Evolutionary conservation across 441 rosid species (phyloP), one percentile per base, ranked within the genome.

Genomic region (Breynia disticha): DNA sequence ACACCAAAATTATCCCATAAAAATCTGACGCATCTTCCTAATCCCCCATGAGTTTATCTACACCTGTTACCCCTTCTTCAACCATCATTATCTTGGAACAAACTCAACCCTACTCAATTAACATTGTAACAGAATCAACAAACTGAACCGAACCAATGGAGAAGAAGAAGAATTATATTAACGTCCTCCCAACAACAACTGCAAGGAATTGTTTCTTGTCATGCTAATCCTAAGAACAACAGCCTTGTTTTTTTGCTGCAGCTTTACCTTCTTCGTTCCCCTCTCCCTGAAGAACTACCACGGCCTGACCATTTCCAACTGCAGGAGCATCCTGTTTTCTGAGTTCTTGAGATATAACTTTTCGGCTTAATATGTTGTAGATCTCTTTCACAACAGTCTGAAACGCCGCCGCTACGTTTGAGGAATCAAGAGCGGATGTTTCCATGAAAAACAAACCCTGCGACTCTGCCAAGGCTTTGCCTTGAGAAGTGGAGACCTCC

Each of bases 361-460:
- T 91, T 65, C 90, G 76, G 74, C 98, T 87, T 65, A 91, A 58
- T 54, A 91, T 91, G 62, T 73, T 68, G 77, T 81, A 88, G 51
- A 89, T 89, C 79, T 93, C 91, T 15, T 73, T 67, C 63, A 89
- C 85, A 16, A 93, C 97, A 57, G 82, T 74, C 83, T 93, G 94
- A 58, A 93, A 93, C 11, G 99, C 95, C 15, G 80, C 72, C 59
- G 77, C 72, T 4, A 89, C 97, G 16, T 93, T 93, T 0, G 90
- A 83, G 16, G 96, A 72, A 59, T 88, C 84, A 7, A 93, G 83
- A 11, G 97, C 96, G 0, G 99, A 93, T 55, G 99, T 93, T 72
- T 93, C 99, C 84, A 89, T 81, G 71, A 93, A 93, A 75, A 84
- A 88, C 54, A 93, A 58, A 2, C 87, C 90, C 75, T 84, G 90